Evolutionary conservation across 1,284 basidiomycete species (phyloP).

Genomic region (Ganoderma meredithae): DNA sequence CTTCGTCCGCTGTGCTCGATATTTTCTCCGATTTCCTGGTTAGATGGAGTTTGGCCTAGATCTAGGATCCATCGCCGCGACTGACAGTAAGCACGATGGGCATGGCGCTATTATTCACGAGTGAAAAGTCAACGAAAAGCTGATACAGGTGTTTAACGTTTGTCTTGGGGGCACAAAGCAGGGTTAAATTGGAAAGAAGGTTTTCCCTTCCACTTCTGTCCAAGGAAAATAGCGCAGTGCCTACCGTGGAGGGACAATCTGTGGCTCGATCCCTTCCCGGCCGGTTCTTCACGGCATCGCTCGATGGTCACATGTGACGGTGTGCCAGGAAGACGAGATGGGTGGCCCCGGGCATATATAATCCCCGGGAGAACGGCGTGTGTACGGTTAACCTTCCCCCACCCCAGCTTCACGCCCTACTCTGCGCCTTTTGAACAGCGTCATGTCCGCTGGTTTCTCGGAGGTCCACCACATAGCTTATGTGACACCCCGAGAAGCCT

Average conservation of each 20-base stretch:
- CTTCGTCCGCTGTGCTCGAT: not conserved
- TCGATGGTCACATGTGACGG: conserved; percentile 10
- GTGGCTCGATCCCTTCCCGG: not conserved
- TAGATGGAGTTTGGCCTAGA: not conserved
- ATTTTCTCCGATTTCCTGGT: not conserved
- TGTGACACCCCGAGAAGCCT: not conserved
- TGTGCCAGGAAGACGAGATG: not conserved
- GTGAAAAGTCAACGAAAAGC: too few relatives aligned
- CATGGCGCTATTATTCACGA: too few relatives aligned
- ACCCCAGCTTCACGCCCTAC: not conserved
- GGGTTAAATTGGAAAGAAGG: too few relatives aligned
- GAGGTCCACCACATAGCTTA: not conserved
- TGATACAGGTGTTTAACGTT: too few relatives aligned
- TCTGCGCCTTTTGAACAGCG: not conserved
- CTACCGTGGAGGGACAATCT: not conserved
- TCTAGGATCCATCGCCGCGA: not conserved
- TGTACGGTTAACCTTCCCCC: not conserved
- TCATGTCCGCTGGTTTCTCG: not conserved
- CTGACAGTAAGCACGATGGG: not conserved
- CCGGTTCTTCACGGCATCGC: not conserved
- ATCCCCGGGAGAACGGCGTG: not conserved
- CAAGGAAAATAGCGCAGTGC: too few relatives aligned
- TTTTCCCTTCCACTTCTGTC: too few relatives aligned
- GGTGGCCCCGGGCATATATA: not conserved
- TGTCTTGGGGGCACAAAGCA: too few relatives aligned